A percentile compares a stretch with the other conserved stretches of the same genome.
Evolutionary conservation across 768 basidiomycete species (phyloP).

Genomic region (Inosperma sp.): DNA sequence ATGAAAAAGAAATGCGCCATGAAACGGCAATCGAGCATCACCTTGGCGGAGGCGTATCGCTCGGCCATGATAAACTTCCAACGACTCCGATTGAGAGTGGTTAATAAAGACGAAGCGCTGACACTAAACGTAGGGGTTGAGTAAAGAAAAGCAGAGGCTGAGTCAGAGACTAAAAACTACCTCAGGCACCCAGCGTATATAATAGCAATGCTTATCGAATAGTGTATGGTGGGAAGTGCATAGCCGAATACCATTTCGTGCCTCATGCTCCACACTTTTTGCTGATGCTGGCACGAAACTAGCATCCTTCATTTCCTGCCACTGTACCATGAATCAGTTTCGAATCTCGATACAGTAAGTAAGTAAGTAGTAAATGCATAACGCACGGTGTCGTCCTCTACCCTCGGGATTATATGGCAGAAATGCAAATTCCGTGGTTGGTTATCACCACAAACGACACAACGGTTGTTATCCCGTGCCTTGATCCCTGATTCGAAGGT

Average conservation of each 20-base stretch:
- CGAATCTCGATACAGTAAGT: slow-evolving; percentile 11
- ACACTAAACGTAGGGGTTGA: not conserved
- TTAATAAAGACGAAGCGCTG: not conserved
- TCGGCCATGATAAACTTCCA: slow-evolving; percentile 6
- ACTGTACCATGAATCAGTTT: slow-evolving; percentile 14
- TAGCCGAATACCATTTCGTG: slow-evolving; percentile 7
- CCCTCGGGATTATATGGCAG: slow-evolving; percentile 3
- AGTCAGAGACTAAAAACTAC: slow-evolving; percentile 5
- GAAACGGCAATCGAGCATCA: slow-evolving; percentile 5
- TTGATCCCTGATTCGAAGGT: slow-evolving; percentile 10
- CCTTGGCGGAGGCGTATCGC: slow-evolving; percentile 1
- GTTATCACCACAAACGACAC: slow-evolving; percentile 11
- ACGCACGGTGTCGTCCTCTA: slow-evolving; percentile 8
- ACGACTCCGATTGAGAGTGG: not conserved
- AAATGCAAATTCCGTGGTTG: not conserved
- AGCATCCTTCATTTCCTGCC: slow-evolving; percentile 8
- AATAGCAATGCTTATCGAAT: slow-evolving; percentile 8
- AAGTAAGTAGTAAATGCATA: slow-evolving; percentile 5
- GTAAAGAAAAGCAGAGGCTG: not conserved
- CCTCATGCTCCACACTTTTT: slow-evolving; percentile 11
- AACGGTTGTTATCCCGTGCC: slow-evolving; percentile 4
- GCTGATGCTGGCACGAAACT: slow-evolving; percentile 10
- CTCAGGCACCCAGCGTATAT: slow-evolving; percentile 13
- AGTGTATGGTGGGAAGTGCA: not conserved
- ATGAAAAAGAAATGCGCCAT: slow-evolving; percentile 11